These are phyloP conservation scores for Teratosphaeria viscida DNA, from an alignment of 2,329 filamentous ascomycete species.

Conservation along the genomic window DNA sequence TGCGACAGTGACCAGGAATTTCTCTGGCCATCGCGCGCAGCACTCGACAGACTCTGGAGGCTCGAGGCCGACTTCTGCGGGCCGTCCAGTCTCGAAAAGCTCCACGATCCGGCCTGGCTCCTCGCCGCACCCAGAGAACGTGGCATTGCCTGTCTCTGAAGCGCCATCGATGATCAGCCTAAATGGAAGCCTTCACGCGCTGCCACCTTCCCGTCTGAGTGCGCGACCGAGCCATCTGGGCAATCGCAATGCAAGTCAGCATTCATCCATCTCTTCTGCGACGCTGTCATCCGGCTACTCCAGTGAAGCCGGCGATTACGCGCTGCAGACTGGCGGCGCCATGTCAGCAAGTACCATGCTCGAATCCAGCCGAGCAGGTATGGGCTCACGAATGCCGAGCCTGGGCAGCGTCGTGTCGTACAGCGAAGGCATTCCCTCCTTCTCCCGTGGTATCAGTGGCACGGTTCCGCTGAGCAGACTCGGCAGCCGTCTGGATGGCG, in stretches of 20 bases:
- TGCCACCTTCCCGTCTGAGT: constrained; percentile 13
- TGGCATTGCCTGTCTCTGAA: constrained; percentile 1
- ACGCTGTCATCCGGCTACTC: constrained; percentile 48
- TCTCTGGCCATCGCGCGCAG: not conserved
- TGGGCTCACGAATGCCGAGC: constrained; percentile 66
- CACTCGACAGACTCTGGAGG: not conserved
- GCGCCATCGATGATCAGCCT: constrained; percentile 1
- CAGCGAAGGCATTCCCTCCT: constrained; percentile 10
- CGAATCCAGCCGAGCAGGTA: constrained; percentile 33
- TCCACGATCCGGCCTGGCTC: constrained; percentile 11
- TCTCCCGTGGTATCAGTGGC: constrained; percentile 24
- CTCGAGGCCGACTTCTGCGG: not conserved
- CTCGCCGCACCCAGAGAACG: constrained; percentile 10
- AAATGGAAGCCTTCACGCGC: constrained; percentile 2
- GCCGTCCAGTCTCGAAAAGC: constrained; percentile 10
- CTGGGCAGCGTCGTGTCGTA: constrained; percentile 83
- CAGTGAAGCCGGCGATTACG: constrained; percentile 73
- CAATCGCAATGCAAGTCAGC: constrained; percentile 46
- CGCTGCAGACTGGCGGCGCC: constrained; percentile 71
- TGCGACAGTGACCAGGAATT: constrained; percentile 1
- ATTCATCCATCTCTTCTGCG: constrained; percentile 48
- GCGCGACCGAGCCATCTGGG: constrained; percentile 47
- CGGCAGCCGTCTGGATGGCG: constrained; percentile 40
- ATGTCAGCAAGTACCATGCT: constrained; percentile 37
- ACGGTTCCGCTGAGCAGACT: constrained; percentile 16